Conservation (phyloP, 2,329 filamentous ascomycete genomes). For the Fusarium sp. region DNA sequence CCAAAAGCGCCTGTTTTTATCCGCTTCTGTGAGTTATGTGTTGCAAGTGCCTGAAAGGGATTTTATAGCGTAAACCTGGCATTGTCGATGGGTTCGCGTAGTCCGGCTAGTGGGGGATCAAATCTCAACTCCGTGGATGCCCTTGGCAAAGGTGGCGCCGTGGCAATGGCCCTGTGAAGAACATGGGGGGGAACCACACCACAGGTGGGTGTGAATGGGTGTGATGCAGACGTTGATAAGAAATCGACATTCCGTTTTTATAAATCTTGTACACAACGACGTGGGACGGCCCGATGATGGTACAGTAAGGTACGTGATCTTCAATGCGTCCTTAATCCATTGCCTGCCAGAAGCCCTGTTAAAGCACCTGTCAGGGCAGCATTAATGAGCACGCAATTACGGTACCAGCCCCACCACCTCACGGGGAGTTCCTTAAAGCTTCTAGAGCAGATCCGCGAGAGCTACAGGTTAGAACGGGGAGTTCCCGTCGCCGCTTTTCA, state of each 20-base stretch:
- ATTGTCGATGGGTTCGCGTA: slow-evolving; percentile 38
- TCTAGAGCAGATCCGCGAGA: slow-evolving; percentile 21
- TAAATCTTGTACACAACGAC: slow-evolving; percentile 2
- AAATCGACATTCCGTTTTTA: slow-evolving; percentile 25
- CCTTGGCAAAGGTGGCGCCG: slow-evolving; percentile 20
- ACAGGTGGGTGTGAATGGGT: background rate
- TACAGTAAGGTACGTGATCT: slow-evolving; percentile 15
- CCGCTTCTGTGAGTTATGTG: slow-evolving; percentile 26
- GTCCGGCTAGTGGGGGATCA: slow-evolving; percentile 26
- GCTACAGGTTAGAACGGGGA: slow-evolving; percentile 32
- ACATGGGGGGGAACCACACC: slow-evolving; percentile 7
- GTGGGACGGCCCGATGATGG: slow-evolving; percentile 17
- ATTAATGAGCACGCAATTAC: slow-evolving; percentile 38
- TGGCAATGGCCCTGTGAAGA: slow-evolving; percentile 24
- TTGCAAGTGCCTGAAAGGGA: slow-evolving; percentile 30
- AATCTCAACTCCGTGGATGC: slow-evolving; percentile 28
- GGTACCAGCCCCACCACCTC: slow-evolving; percentile 35
- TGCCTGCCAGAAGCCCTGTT: slow-evolving; percentile 26
- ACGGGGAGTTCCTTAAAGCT: slow-evolving; percentile 45
- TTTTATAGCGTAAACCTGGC: slow-evolving; percentile 42
- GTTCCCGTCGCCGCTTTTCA: slow-evolving; percentile 22
- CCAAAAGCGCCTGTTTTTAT: slow-evolving; percentile 21
- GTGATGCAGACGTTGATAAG: slow-evolving; percentile 26
- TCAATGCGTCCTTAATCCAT: slow-evolving; percentile 7
- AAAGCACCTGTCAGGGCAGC: slow-evolving; percentile 25